Evolutionary conservation across 2,329 filamentous ascomycete species (phyloP).

Genomic region (Metarhizium rileyi): DNA sequence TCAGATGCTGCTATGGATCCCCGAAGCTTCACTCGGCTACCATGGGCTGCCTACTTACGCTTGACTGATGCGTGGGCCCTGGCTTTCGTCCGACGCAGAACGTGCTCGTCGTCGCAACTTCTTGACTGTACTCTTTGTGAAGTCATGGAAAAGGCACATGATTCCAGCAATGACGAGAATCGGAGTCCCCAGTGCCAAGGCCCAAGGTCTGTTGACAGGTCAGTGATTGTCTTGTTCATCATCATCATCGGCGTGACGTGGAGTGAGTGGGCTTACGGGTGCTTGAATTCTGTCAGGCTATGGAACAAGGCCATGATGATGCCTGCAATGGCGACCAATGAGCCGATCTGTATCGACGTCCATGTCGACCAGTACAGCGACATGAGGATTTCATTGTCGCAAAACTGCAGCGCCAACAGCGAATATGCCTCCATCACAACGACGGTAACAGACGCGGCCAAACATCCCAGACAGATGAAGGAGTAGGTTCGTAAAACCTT

Average conservation of each 20-base stretch:
- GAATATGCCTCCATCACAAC: constrained; percentile 46
- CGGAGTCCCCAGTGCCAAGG: constrained; percentile 48
- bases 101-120: constrained; percentile 17
- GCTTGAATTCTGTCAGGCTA: constrained; percentile 35
- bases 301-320: constrained; percentile 45
- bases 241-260: too few species aligned
- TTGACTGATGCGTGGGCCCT: constrained; percentile 31
- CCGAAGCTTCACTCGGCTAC: background rate
- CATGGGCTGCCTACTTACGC: constrained; percentile 22
- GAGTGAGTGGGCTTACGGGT: constrained; percentile 33
- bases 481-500: constrained; percentile 33
- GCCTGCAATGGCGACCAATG: constrained; percentile 47
- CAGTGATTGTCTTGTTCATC: background rate
- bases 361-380: constrained; percentile 52
- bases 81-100: constrained; percentile 14
- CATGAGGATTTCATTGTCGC: constrained; percentile 50
- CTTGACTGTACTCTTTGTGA: constrained; percentile 25
- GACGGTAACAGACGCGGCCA: constrained; percentile 32
- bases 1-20: background rate
- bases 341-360: constrained; percentile 50
- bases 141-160: constrained; percentile 37
- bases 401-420: constrained; percentile 46
- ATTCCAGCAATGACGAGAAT: constrained; percentile 48
- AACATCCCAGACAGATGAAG: constrained; percentile 32
- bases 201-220: constrained; percentile 36